A percentile compares a stretch with the other conserved stretches of the same genome.
Evolutionary conservation across 805 yeast genomes (phyloP).

Genomic region (Torulaspora maleeae): DNA sequence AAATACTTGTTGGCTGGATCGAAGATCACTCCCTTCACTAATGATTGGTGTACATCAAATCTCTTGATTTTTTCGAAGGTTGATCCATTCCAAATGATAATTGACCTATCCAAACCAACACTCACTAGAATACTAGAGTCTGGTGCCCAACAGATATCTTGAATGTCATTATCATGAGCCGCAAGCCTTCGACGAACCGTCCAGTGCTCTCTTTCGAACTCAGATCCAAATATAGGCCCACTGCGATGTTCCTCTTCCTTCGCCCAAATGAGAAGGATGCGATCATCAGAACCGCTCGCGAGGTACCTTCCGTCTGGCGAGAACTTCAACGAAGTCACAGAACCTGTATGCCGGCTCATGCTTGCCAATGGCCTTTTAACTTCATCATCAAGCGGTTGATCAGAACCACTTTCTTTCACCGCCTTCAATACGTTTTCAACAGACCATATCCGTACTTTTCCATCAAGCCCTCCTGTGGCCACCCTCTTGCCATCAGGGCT

Average conservation of each 20-base stretch:
- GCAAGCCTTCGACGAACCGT: slow-evolving; percentile 85
- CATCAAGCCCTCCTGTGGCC: slow-evolving; percentile 93
- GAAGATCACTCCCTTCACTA: slow-evolving; percentile 93
- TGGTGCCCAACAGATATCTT: slow-evolving; percentile 97
- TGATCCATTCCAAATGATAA: slow-evolving; percentile 88
- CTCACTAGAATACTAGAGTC: slow-evolving; percentile 86
- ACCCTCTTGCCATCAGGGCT: slow-evolving; percentile 77
- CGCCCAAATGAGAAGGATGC: slow-evolving; percentile 88
- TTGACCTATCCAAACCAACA: slow-evolving; percentile 90
- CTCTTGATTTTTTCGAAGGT: slow-evolving; percentile 84
- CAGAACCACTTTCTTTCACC: slow-evolving; percentile 17
- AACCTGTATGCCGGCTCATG: slow-evolving; percentile 95
- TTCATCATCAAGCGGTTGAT: slow-evolving; percentile 17
- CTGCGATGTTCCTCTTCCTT: slow-evolving; percentile 57
- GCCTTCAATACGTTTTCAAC: slow-evolving; percentile 49
- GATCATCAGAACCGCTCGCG: slow-evolving; percentile 95
- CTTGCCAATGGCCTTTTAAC: slow-evolving; percentile 63
- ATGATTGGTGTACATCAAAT: slow-evolving; percentile 89
- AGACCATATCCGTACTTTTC: slow-evolving; percentile 89
- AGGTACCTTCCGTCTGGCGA: slow-evolving; percentile 87
- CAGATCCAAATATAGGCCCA: slow-evolving; percentile 59
- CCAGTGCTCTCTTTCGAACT: slow-evolving; percentile 87
- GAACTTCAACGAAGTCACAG: slow-evolving; percentile 88
- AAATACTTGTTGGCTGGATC: slow-evolving; percentile 98
- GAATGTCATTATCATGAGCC: slow-evolving; percentile 97